phyloP scores from a whole-genome alignment of 331 rosid genomes.

The Acacia concinna region DNA sequence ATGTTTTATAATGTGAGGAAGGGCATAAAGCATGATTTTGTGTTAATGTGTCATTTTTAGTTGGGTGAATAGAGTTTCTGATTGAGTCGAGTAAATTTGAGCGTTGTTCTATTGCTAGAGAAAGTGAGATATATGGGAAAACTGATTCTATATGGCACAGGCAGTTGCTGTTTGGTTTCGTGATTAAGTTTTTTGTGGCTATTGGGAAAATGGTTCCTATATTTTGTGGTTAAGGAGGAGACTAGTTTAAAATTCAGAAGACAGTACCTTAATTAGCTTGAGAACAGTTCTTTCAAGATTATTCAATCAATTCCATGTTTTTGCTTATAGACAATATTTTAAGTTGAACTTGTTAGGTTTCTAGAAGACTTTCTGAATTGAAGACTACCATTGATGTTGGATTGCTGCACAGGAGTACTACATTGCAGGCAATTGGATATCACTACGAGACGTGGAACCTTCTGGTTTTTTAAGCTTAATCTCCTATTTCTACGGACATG shows the following conservation, averaged over 20 bases:
- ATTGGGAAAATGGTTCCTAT: not conserved
- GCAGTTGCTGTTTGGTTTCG: slow-evolving; percentile 1
- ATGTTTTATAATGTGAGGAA: not conserved
- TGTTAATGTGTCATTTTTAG: not conserved
- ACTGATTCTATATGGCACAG: not conserved
- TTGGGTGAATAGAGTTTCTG: not conserved
- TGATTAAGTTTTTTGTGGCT: not conserved
- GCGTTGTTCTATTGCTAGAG: no score
- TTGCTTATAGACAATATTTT: not conserved
- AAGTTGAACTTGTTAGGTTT: slow-evolving; percentile 54
- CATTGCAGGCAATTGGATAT: slow-evolving; percentile 63
- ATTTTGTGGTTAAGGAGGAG: not conserved
- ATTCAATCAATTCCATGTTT: not conserved
- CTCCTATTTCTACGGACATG: slow-evolving; percentile 20
- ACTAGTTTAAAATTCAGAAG: not conserved
- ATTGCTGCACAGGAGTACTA: slow-evolving; percentile 50
- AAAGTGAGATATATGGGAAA: not conserved
- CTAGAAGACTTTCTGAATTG: slow-evolving; percentile 70
- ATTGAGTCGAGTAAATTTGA: not conserved
- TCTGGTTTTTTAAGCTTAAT: slow-evolving; percentile 53
- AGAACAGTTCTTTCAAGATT: not conserved
- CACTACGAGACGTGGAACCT: slow-evolving; percentile 68
- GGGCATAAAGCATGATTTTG: not conserved
- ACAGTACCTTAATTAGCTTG: slow-evolving; percentile 6
- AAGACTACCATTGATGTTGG: slow-evolving; percentile 73